These are phyloP conservation scores for Jackrogersella multiformis DNA, from an alignment of 495 filamentous ascomycete species.

Conservation along the genomic window DNA sequence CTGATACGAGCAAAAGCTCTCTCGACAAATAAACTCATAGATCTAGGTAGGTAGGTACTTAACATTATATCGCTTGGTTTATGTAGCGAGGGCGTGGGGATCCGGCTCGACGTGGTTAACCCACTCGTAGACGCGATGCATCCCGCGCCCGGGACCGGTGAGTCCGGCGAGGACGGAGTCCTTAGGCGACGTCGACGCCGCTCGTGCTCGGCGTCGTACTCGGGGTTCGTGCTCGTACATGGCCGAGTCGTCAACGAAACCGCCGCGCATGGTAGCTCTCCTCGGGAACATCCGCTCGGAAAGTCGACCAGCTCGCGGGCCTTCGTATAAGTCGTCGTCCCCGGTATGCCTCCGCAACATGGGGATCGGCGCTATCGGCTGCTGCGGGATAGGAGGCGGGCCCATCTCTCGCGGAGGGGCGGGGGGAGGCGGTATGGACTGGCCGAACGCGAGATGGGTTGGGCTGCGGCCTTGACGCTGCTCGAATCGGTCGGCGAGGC, in stretches of 20 bases:
- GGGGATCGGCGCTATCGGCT: constrained; percentile 31
- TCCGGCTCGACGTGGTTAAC: constrained; percentile 56
- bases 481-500: constrained; percentile 55
- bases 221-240: constrained; percentile 34
- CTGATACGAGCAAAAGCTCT: constrained; percentile 7
- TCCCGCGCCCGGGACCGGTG: constrained; percentile 54
- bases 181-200: constrained; percentile 41
- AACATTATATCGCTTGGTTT: constrained; percentile 14
- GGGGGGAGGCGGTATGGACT: constrained; percentile 41
- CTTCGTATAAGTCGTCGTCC: constrained; percentile 54
- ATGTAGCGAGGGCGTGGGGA: constrained; percentile 9
- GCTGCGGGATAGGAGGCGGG: constrained; percentile 32
- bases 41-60: constrained; percentile 3
- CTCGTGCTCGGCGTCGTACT: constrained; percentile 34
- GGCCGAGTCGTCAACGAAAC: constrained; percentile 39
- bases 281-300: constrained; percentile 33
- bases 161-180: constrained; percentile 57
- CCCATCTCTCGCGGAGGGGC: constrained; percentile 45
- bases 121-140: constrained; percentile 60
- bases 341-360: constrained; percentile 52
- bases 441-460: constrained; percentile 42
- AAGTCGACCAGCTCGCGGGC: constrained; percentile 26
- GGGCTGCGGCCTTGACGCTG: constrained; percentile 42
- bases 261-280: constrained; percentile 28
- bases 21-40: constrained; percentile 16